Conservation (phyloP, 2,329 filamentous ascomycete genomes). For the Apiospora kogelbergensis region DNA sequence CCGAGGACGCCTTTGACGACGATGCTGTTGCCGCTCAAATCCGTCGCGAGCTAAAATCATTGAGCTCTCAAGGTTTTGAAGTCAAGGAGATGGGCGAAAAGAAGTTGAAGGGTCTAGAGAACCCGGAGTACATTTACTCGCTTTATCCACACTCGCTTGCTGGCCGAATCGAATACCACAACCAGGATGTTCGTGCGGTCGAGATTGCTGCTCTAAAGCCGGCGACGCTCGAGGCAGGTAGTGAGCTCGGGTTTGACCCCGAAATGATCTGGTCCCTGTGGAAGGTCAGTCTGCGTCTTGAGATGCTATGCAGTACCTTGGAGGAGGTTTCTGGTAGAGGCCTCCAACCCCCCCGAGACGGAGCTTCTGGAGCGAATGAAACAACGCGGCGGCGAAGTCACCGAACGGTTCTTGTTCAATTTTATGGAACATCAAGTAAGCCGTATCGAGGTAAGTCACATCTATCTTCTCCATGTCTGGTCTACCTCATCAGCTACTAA, state of each 20-base stretch:
- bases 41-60: constrained; percentile 79
- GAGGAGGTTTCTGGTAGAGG: constrained; percentile 65
- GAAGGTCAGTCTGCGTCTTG: constrained; percentile 83
- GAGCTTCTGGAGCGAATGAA: constrained; percentile 72
- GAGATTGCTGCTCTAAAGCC: constrained; percentile 50
- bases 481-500: constrained; percentile 21
- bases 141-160: constrained; percentile 90
- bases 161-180: constrained; percentile 73
- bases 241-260: constrained; percentile 73
- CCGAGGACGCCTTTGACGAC: constrained; percentile 74
- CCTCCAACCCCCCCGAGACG: constrained; percentile 76
- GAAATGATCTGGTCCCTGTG: constrained; percentile 87
- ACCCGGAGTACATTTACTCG: constrained; percentile 92
- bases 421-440: constrained; percentile 95
- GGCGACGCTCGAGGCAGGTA: constrained; percentile 61
- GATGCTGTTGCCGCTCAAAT: constrained; percentile 76
- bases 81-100: constrained; percentile 95
- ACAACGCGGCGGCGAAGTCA: constrained; percentile 75
- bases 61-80: constrained; percentile 91
- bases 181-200: constrained; percentile 37
- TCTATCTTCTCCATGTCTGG: background rate
- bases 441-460: constrained; percentile 79
- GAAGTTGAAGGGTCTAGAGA: constrained; percentile 95
- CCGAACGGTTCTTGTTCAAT: constrained; percentile 82
- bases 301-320: constrained; percentile 90